Evolutionary conservation across 2,329 filamentous ascomycete genomes (phyloP), one percentile per base, ranked within the genome.

Genomic region (Aspergillus sp.): DNA sequence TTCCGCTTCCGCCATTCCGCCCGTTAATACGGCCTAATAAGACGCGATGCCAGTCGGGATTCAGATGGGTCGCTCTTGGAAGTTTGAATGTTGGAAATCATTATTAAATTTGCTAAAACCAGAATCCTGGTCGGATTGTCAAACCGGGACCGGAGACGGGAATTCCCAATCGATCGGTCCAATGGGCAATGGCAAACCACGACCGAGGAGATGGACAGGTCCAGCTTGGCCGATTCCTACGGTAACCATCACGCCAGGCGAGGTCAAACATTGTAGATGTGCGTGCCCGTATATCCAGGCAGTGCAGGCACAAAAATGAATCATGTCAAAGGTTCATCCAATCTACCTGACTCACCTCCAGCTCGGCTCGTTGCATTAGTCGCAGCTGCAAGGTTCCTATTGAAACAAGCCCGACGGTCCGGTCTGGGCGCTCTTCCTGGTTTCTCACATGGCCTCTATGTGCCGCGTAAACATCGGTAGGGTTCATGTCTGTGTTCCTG

Each of bases 371-470:
- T 45, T 51, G 46, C 46, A 56, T 56, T 51, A 26, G 18, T 47
- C 11, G 36, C 45, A 29, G 20, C 47, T 50, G 36, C 46, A 22
- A 47, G 45, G 29, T 49, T 47, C 47, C 46, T 32, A 14, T 36
- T 50, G 22, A 51, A 56, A 50, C 32, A 42, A 26, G 20, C 24
- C 54, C 26, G 47, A 39, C 20, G 31, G 31, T 26, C 46, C 24
- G 54, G 54, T 45, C 47, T 56, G 54, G 54, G 49, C 54, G 46
- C 31, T 29, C 20, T 32, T n/a, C 39, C 47, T 9, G 24, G 36
- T 7, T 56, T 32, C 46, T 56, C 54, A 32, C 46, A 51, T 47
- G 46, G 54, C 54, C 29, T 47, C 18, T 56, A 51, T 56, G 47
- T 42, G 36, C 36, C 16, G 45, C 45, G 18, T 47, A 47, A 20